Conservation (phyloP, 306 rosid genomes). For the Alnus glutinosa region DNA sequence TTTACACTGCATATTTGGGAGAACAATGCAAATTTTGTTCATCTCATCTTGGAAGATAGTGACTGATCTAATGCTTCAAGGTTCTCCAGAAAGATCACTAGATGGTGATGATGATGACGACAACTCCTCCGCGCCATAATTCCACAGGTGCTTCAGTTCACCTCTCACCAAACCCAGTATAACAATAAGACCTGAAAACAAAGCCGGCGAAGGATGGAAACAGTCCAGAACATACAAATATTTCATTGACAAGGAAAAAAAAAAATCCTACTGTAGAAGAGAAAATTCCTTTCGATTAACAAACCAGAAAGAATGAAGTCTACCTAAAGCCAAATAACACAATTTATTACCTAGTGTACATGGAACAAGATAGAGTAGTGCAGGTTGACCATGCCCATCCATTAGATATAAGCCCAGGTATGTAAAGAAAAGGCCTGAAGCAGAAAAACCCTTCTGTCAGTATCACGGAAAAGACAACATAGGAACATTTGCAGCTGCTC, state of each 20-base stretch:
- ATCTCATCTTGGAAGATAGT: slow-evolving; percentile 12
- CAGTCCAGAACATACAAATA: not conserved
- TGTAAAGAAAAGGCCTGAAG: slow-evolving; percentile 69
- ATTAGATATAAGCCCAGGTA: slow-evolving; percentile 77
- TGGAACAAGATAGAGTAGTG: slow-evolving; percentile 96
- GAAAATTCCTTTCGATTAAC: not conserved
- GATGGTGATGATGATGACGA: not conserved
- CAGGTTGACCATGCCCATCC: slow-evolving; percentile 96
- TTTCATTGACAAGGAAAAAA: not conserved
- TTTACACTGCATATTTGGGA: not conserved
- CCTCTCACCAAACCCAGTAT: slow-evolving; percentile 5
- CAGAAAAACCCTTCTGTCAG: slow-evolving; percentile 25
- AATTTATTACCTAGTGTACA: slow-evolving; percentile 79
- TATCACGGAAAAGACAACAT: slow-evolving; percentile 9
- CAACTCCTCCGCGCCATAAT: not conserved
- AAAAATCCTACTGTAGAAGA: not conserved
- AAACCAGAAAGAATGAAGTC: not conserved
- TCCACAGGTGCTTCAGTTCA: not conserved
- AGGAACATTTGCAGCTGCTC: slow-evolving; percentile 15
- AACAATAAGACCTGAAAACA: slow-evolving; percentile 47
- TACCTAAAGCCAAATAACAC: not conserved
- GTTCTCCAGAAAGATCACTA: slow-evolving; percentile 8
- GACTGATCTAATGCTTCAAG: slow-evolving; percentile 11
- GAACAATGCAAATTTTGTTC: not conserved
- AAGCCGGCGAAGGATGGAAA: slow-evolving; percentile 12